Conservation (phyloP, 1,284 basidiomycete genomes). For the Mycosarcoma mackinlayi region DNA sequence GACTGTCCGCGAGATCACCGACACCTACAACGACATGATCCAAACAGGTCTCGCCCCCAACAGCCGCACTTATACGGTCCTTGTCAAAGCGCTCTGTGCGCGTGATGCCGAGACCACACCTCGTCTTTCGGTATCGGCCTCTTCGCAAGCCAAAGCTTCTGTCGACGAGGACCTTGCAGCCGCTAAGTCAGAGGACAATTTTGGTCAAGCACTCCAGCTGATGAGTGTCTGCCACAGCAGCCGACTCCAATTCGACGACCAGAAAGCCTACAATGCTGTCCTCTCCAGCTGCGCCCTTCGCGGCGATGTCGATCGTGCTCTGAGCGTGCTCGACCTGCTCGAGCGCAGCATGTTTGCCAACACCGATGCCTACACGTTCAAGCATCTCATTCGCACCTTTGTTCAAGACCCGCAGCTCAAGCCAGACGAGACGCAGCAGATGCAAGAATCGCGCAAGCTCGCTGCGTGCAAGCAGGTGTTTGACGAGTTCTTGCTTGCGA, state of each 20-base stretch:
- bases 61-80: slow-evolving; percentile 75
- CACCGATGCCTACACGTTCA: slow-evolving; percentile 72
- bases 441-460: slow-evolving; percentile 73
- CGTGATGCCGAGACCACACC: slow-evolving; percentile 76
- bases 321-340: slow-evolving; percentile 77
- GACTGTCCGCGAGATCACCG: slow-evolving; percentile 75
- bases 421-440: slow-evolving; percentile 68
- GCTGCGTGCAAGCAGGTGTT: slow-evolving; percentile 77
- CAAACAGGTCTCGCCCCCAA: slow-evolving; percentile 77
- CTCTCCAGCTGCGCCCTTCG: slow-evolving; percentile 77
- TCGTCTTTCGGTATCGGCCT: not conserved
- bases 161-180: not conserved
- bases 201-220: slow-evolving; percentile 73
- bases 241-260: slow-evolving; percentile 68
- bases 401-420: slow-evolving; percentile 40
- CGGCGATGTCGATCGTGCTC: slow-evolving; percentile 75
- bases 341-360: slow-evolving; percentile 71
- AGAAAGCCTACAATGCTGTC: slow-evolving; percentile 73
- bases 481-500: slow-evolving; percentile 73
- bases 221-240: slow-evolving; percentile 70
- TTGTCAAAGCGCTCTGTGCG: slow-evolving; percentile 78
- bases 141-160: not conserved
- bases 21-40: slow-evolving; percentile 82
- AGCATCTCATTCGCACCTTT: slow-evolving; percentile 73
- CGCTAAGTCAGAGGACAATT: slow-evolving; percentile 66